Evolutionary conservation across 192 early-diverging fungal species (phyloP), one percentile per base, ranked within the genome.

Genomic region (Glomus cerebriforme): DNA sequence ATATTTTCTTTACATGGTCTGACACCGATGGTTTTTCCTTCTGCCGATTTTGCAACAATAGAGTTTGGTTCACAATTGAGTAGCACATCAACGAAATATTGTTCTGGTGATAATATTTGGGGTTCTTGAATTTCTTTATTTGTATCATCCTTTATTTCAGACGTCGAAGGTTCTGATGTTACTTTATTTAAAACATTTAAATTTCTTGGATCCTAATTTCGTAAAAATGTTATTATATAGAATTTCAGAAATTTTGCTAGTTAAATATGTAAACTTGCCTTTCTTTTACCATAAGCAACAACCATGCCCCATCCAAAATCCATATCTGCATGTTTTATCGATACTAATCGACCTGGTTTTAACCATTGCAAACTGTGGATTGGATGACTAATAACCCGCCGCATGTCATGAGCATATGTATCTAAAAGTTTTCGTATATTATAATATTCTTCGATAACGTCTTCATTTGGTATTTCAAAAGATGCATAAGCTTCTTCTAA

Each of bases 301-400:
- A 97, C 90, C 37, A 94, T 90, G 27, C 96, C 96, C 95, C 95
- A 99, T 66, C 96, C 97, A 87, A 96, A 99, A 70, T 97, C 89
- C 81, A 92, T 81, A 37, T 87, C 86, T 19, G 84, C 88, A 7
- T 87, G 83, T 37, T 83, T 82, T 24, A 92, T 87, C 9, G 88
- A 84, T 59, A 94, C 92, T 10, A 97, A 84, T 54, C 97, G 92
- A 10, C 97, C 97, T 2, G 92, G 84, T 82, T 98, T 93, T 81
- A 98, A 79, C 78, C 93, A 99, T 7, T 94, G 92, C 47, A 98
- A 79, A 26, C 87, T 83, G 79, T 95, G 86, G 3, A 90, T 82
- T 29, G 97, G 96, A 81, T 96, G 94, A 62, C 93, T 92, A 60
- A 98, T 82, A 1, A 97, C 93, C 35, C 88, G 89, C 26, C 92